A percentile compares a stretch with the other conserved stretches of the same genome.
phyloP scores from a whole-genome alignment of 345 rosid genomes.

The Eucalyptus sideroxylon region DNA sequence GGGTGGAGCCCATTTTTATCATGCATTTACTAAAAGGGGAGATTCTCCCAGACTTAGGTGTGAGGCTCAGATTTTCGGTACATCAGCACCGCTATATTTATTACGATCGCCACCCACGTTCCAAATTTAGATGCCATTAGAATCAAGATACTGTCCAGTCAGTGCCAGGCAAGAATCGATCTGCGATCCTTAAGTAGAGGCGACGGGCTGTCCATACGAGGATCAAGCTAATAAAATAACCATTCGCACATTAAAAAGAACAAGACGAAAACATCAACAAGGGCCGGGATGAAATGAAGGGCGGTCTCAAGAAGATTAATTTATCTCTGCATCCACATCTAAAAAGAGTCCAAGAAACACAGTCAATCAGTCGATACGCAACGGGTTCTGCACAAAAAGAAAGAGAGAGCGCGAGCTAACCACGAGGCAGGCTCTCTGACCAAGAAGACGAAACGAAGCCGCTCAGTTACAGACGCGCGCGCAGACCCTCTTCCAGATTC shows the following conservation, averaged over 20 bases:
- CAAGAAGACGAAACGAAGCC: neutral
- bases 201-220: neutral
- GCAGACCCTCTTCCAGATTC: neutral
- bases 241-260: neutral
- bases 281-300: neutral
- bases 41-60: slow-evolving; percentile 29
- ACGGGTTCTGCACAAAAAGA: neutral
- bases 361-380: neutral
- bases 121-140: neutral
- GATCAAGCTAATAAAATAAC: neutral
- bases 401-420: neutral
- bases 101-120: neutral
- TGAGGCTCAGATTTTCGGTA: slow-evolving; percentile 9
- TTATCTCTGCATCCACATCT: neutral
- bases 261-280: neutral
- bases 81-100: neutral
- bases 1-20: neutral
- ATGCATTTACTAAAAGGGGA: neutral
- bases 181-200: neutral
- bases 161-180: neutral
- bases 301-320: neutral
- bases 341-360: neutral
- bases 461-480: neutral
- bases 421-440: neutral
- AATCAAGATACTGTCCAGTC: neutral